Base-by-base conservation (phyloP, 2,329 filamentous ascomycete species). In the Clarireedia hainanense region DNA sequence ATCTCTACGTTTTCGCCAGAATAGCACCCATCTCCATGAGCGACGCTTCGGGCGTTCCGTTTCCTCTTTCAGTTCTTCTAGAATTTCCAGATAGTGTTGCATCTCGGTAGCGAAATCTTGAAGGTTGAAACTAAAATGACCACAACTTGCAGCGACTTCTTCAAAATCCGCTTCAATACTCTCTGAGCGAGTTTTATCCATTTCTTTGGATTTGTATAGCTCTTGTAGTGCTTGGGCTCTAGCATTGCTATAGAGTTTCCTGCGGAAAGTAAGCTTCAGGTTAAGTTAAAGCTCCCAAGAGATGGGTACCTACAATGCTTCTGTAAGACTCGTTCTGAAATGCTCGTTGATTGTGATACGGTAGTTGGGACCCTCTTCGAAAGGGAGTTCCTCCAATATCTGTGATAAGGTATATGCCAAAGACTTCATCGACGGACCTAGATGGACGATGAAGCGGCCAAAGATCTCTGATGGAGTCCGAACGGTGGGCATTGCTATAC, bases 131-230 rank as follows among this genome's bases (percentile, higher is more conserved):
- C 89, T 92, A 68, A 97, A 99, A 71, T 97, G 91, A 0, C 94
- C 92, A 67, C 94, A 99, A 56, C 91, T 95, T n/a, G 94, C 92
- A 42, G 92, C 91, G 10, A 97, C 91, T 71, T 99, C 94, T 69
- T 99, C 94, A 56, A 96, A 91, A 69, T 97, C 94, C 2, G 92
- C 94, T 67, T 95, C 86, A 7, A 92, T 80, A 59, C 87, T 86
- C 52, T 89, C 79, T 0, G 86, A 85, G 43, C 83, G 80, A 3
- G 83, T 76, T 57, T 82, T 82, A 10, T 81, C 82, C 40, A 91
- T 76, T 63, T 91, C 85, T 58, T 91, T 90, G 51, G 81, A 88
- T 60, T 81, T 84, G 70, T 99, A 97, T 0, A 99, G 77, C 56
- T 87, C 80, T 56, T 84, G 79, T 6, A 99, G 75, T 0, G 94